phyloP scores from a whole-genome alignment of 371 early-diverging fungal species.

The Apophysomyces ossiformis region DNA sequence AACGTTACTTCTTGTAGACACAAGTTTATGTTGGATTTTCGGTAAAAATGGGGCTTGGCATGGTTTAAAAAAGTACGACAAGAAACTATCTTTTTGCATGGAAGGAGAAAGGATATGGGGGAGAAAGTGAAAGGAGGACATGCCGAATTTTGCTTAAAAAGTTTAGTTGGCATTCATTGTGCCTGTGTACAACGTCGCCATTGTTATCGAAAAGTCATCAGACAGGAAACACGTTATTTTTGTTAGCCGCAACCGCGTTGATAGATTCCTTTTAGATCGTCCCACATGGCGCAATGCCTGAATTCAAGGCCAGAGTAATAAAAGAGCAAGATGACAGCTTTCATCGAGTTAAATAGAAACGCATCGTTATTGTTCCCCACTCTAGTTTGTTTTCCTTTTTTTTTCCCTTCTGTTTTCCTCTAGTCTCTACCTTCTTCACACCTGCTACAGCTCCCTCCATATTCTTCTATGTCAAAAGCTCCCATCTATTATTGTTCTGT shows the following conservation, averaged over 20 bases:
- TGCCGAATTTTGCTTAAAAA: slow-evolving; percentile 4
- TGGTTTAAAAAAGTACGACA: no score
- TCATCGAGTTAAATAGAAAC: slow-evolving; percentile 8
- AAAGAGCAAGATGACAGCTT: slow-evolving; percentile 10
- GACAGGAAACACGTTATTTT: slow-evolving; percentile 9
- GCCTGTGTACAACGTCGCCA: background rate
- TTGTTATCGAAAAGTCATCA: slow-evolving; percentile 7
- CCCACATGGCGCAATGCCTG: slow-evolving; percentile 9
- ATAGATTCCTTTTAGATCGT: slow-evolving; percentile 4
- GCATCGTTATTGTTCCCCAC: background rate
- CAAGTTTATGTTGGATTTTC: no score
- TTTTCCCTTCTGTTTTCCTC: background rate
- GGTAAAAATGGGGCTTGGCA: no score
- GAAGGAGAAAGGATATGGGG: background rate
- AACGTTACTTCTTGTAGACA: no score
- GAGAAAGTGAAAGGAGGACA: background rate
- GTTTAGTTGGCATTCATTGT: slow-evolving; percentile 7
- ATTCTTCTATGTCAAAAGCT: background rate
- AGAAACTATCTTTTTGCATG: background rate
- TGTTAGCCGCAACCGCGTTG: slow-evolving; percentile 10
- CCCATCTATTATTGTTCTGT: slow-evolving; percentile 1
- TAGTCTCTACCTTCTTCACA: no score
- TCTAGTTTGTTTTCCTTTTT: background rate
- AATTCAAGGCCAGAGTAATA: slow-evolving; percentile 5
- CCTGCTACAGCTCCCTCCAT: no score